Conservation (phyloP, 2,329 filamentous ascomycete genomes). For the Didymella arachidicola region DNA sequence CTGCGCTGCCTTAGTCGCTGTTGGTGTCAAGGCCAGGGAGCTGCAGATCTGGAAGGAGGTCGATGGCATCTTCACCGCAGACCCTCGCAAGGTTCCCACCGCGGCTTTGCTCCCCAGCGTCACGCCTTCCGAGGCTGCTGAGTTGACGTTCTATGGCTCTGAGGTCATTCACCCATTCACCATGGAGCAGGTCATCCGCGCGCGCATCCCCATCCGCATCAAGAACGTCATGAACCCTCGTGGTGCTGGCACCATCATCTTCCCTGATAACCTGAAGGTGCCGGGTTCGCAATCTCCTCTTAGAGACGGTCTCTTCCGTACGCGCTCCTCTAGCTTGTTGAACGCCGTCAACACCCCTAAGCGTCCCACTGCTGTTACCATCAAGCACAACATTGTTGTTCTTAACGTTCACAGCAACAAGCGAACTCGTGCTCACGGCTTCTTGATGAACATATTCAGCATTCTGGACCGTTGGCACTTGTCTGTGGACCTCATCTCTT, state of each 20-base stretch:
- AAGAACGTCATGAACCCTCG: conserved; percentile 91
- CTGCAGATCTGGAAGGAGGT: conserved; percentile 99
- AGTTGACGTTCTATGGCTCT: conserved; percentile 77
- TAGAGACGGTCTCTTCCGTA: conserved; percentile 64
- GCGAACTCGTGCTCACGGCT: conserved; percentile 92
- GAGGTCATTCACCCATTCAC: conserved; percentile 99
- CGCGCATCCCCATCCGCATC: conserved; percentile 84
- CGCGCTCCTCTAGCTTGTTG: conserved; percentile 56
- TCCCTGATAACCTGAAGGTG: conserved; percentile 73
- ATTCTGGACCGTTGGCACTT: conserved; percentile 87
- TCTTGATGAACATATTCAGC: conserved; percentile 91
- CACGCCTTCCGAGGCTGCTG: conserved; percentile 92
- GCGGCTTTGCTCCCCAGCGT: conserved; percentile 88
- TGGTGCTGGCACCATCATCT: conserved; percentile 79
- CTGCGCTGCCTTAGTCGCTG: conserved; percentile 89
- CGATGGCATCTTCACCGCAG: conserved; percentile 89
- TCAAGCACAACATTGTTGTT: conserved; percentile 95
- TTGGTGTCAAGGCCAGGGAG: conserved; percentile 85
- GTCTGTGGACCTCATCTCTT: conserved; percentile 95
- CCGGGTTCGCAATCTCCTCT: conserved; percentile 62
- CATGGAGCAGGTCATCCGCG: conserved; percentile 88
- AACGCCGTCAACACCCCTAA: conserved; percentile 56
- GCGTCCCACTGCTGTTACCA: conserved; percentile 76
- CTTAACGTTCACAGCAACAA: conserved; percentile 99
- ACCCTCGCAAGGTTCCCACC: conserved; percentile 89